These are phyloP conservation scores for Pholiota conissans DNA, from an alignment of 768 basidiomycete species.

Conservation along the genomic window DNA sequence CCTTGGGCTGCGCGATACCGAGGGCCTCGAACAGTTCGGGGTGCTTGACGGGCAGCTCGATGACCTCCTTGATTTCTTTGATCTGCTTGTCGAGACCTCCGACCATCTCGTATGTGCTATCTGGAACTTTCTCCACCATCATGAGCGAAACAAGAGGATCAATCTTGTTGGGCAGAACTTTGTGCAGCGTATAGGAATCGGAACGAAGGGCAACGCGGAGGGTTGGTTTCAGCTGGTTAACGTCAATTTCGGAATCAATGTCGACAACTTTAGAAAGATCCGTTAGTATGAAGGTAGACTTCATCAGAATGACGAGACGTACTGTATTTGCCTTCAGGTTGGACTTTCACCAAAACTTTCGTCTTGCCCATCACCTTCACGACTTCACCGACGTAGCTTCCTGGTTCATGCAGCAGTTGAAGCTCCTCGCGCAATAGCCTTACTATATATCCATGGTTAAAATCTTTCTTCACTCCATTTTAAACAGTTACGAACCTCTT, in stretches of 20 bases:
- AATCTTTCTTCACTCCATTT: neutral
- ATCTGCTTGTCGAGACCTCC: constrained; percentile 99
- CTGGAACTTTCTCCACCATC: constrained; percentile 99
- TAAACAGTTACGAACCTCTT: constrained; percentile 57
- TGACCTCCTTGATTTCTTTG: constrained; percentile 96
- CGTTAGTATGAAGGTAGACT: too few relatives aligned
- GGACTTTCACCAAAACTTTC: constrained; percentile 97
- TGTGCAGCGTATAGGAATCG: constrained; percentile 95
- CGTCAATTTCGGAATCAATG: constrained; percentile 83
- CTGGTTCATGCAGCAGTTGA: constrained; percentile 91
- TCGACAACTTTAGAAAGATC: constrained; percentile 77
- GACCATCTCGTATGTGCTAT: constrained; percentile 99
- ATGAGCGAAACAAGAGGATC: constrained; percentile 98
- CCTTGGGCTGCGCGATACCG: constrained; percentile 97
- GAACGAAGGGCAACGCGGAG: constrained; percentile 95
- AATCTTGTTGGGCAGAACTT: constrained; percentile 95
- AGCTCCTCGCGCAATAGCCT: constrained; percentile 89
- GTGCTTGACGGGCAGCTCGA: constrained; percentile 96
- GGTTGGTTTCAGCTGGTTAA: constrained; percentile 76
- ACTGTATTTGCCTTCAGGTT: constrained; percentile 99
- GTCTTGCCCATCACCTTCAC: constrained; percentile 99
- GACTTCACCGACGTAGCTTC: constrained; percentile 96
- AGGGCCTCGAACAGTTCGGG: constrained; percentile 95
- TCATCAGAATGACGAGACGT: constrained; percentile 32
- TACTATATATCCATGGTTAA: constrained; percentile 45